Percentiles rank a stretch among this genome's conserved stretches.
These are phyloP conservation scores for Metschnikowia sp. DNA, from an alignment of 805 yeast species.

Conservation along the genomic window DNA sequence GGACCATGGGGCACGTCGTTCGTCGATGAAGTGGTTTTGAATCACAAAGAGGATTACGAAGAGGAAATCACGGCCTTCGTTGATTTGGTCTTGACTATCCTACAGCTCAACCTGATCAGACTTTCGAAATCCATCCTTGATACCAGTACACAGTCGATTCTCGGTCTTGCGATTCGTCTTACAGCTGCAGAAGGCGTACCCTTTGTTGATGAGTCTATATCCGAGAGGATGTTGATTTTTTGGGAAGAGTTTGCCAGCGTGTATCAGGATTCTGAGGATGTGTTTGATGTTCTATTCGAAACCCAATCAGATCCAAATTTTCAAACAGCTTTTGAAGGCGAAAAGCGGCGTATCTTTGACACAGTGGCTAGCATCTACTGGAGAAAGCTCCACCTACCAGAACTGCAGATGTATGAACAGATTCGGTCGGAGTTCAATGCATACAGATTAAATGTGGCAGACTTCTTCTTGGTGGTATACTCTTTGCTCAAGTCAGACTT, in stretches of 20 bases:
- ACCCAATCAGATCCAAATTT: slow-evolving; percentile 12
- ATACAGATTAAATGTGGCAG: slow-evolving; percentile 73
- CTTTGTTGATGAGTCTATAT: slow-evolving; percentile 53
- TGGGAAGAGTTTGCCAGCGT: slow-evolving; percentile 68
- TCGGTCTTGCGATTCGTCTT: slow-evolving; percentile 49
- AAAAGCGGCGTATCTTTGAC: slow-evolving; percentile 41
- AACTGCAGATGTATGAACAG: slow-evolving; percentile 26
- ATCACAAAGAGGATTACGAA: slow-evolving; percentile 23
- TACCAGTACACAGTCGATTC: slow-evolving; percentile 34
- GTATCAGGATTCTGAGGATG: slow-evolving; percentile 24
- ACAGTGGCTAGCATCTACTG: slow-evolving; percentile 63
- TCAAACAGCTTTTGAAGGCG: slow-evolving; percentile 21
- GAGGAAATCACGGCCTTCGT: slow-evolving; percentile 43
- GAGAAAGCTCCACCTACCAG: slow-evolving; percentile 55
- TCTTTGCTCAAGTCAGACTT: slow-evolving; percentile 57
- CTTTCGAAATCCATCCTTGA: slow-evolving; percentile 39
- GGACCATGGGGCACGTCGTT: slow-evolving; percentile 44
- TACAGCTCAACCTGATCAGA: slow-evolving; percentile 45
- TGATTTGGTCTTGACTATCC: slow-evolving; percentile 42
- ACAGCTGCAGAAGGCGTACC: slow-evolving; percentile 59
- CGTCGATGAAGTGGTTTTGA: slow-evolving; percentile 30
- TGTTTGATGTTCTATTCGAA: slow-evolving; percentile 20
- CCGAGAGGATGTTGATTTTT: slow-evolving; percentile 53
- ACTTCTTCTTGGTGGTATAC: slow-evolving; percentile 69
- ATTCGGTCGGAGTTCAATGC: slow-evolving; percentile 55